Evolutionary conservation across 352 stramenopile genomes (phyloP).

Genomic region (Phytophthora chlamydospora): DNA sequence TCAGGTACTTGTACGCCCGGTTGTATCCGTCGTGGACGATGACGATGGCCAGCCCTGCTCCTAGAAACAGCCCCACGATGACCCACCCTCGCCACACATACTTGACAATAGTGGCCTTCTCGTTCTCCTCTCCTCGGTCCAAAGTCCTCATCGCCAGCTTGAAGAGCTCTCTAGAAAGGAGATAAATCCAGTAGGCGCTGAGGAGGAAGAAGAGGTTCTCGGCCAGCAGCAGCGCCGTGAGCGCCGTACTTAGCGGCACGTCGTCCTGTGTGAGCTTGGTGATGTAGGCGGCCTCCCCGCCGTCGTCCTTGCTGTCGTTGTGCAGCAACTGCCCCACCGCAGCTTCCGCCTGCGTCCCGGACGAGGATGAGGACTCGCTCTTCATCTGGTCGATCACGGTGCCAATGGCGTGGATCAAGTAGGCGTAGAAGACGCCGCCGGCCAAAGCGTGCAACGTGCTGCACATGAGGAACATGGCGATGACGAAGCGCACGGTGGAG

Average conservation of each 20-base stretch:
- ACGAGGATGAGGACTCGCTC: slow-evolving; percentile 18
- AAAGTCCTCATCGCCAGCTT: slow-evolving; percentile 64
- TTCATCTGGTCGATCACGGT: slow-evolving; percentile 25
- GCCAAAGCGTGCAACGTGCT: slow-evolving; percentile 56
- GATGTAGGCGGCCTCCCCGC: slow-evolving; percentile 62
- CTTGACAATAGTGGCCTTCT: slow-evolving; percentile 57
- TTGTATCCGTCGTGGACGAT: slow-evolving; percentile 62
- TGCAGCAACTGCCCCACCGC: slow-evolving; percentile 39
- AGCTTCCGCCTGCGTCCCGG: slow-evolving; percentile 14
- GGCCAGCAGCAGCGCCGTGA: slow-evolving; percentile 54
- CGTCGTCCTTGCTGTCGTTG: slow-evolving; percentile 54
- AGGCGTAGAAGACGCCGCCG: slow-evolving; percentile 62
- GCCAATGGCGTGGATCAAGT: slow-evolving; percentile 48
- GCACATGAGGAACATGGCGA: slow-evolving; percentile 63
- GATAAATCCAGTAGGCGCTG: slow-evolving; percentile 72
- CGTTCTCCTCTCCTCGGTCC: slow-evolving; percentile 52
- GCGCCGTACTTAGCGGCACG: slow-evolving; percentile 39
- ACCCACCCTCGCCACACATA: slow-evolving; percentile 45
- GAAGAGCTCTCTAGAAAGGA: slow-evolving; percentile 62
- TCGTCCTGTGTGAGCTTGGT: slow-evolving; percentile 64
- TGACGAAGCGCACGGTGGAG: slow-evolving; percentile 78
- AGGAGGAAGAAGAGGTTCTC: slow-evolving; percentile 74
- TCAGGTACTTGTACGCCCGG: slow-evolving; percentile 54
- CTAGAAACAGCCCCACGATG: slow-evolving; percentile 44
- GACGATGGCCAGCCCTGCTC: slow-evolving; percentile 42